Evolutionary conservation across 768 basidiomycete species (phyloP).

Genomic region (Termitomyces sp.): DNA sequence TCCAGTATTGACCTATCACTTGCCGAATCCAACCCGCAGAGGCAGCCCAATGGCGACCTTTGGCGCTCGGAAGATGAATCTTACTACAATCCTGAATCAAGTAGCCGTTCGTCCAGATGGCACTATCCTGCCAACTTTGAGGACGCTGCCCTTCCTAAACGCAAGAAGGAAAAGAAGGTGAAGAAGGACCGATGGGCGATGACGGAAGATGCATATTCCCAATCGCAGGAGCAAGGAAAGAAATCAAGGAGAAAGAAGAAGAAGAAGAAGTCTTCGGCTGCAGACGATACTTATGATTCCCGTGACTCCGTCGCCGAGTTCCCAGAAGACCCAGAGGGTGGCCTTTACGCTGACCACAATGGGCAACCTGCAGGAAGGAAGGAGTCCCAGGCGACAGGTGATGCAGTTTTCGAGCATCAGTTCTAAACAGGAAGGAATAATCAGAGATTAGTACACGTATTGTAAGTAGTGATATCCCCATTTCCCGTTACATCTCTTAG

Average conservation of each 20-base stretch:
- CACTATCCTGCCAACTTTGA: conserved; percentile 84
- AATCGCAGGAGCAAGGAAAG: conserved; percentile 42
- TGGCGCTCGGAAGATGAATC: conserved; percentile 76
- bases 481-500: conserved; percentile 1
- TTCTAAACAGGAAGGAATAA: conserved; percentile 32
- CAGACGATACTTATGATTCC: conserved; percentile 29
- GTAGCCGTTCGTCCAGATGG: conserved; percentile 58
- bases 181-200: conserved; percentile 88
- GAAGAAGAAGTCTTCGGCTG: conserved; percentile 44
- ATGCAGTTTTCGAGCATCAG: conserved; percentile 60
- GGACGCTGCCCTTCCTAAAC: conserved; percentile 39
- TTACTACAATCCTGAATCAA: conserved; percentile 51
- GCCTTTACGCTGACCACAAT: conserved; percentile 44
- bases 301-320: conserved; percentile 39
- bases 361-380: conserved; percentile 15
- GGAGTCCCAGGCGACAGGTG: conserved; percentile 23
- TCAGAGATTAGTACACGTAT: background rate
- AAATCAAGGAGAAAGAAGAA: conserved; percentile 72
- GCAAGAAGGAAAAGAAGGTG: conserved; percentile 63
- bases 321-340: conserved; percentile 72
- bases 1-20: conserved; percentile 35
- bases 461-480: conserved; percentile 5
- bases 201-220: conserved; percentile 77
- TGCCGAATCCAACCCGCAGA: conserved; percentile 25
- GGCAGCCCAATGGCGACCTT: conserved; percentile 46